Conservation (phyloP, 163 green algal species). For the Trebouxiophyceae sp. region DNA sequence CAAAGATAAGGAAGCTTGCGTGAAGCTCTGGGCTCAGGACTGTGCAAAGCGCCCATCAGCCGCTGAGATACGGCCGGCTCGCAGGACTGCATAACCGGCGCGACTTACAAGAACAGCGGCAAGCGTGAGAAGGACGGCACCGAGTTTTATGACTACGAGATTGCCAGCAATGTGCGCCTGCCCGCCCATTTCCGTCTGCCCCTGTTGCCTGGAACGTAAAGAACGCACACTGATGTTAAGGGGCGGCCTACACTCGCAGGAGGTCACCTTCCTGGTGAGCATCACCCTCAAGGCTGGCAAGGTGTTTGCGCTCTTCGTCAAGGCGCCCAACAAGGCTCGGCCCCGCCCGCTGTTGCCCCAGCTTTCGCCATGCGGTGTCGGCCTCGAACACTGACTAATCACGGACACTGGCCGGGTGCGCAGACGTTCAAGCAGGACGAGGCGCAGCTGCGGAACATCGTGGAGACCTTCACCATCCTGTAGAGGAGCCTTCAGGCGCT, state of each 20-base stretch:
- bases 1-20: background rate
- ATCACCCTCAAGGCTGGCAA: slow-evolving; percentile 76
- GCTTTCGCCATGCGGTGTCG: background rate
- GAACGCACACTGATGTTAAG: background rate
- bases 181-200: background rate
- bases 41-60: background rate
- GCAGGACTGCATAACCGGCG: slow-evolving; percentile 45
- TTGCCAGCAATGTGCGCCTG: slow-evolving; percentile 48
- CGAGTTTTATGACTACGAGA: slow-evolving; percentile 72
- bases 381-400: background rate
- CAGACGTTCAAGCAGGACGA: slow-evolving; percentile 43
- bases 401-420: background rate
- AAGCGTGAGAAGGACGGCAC: slow-evolving; percentile 48
- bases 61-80: background rate
- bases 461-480: slow-evolving; percentile 51
- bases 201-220: background rate
- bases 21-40: background rate
- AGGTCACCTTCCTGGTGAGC: slow-evolving; percentile 60
- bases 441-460: slow-evolving; percentile 41
- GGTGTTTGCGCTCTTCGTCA: slow-evolving; percentile 86
- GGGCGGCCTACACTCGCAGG: slow-evolving; percentile 15
- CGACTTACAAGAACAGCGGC: slow-evolving; percentile 34
- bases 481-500: too few relatives aligned
- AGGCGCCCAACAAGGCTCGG: slow-evolving; percentile 43
- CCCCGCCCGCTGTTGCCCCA: background rate